Evolutionary conservation across 176 grass and related monocot species (phyloP).

Genomic region (Bothriochloa decipiens): DNA sequence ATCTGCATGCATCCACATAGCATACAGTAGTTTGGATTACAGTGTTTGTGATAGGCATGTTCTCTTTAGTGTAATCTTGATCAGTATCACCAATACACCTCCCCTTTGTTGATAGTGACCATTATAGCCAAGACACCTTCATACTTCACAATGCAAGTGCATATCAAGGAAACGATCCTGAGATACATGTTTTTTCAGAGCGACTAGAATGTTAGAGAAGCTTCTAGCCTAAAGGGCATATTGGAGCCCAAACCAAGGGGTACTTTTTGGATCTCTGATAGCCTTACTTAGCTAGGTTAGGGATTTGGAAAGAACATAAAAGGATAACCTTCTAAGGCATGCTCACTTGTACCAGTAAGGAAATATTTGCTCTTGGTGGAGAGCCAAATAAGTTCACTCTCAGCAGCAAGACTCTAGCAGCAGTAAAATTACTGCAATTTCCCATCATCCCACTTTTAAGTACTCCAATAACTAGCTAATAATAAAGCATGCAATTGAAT

Average conservation of each 20-base stretch:
- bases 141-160: not conserved
- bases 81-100: not conserved
- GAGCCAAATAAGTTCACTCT: not conserved
- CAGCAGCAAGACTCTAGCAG: not conserved
- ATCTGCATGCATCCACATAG: not conserved
- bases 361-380: not conserved
- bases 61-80: constrained; percentile 6
- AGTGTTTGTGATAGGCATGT: not conserved
- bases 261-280: not conserved
- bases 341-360: not conserved
- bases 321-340: not conserved
- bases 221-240: not conserved
- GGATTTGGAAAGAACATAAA: not conserved
- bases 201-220: not conserved
- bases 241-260: not conserved
- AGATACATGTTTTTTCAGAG: not conserved
- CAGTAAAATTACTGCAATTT: not conserved
- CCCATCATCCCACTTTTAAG: constrained; percentile 12
- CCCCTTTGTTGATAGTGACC: not conserved
- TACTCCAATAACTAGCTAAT: not conserved
- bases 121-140: not conserved
- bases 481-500: not conserved
- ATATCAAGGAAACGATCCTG: not conserved
- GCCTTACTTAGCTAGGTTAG: not conserved
- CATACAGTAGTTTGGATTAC: not conserved